These are phyloP conservation scores for Diaporthe longicolla DNA, from an alignment of 2,329 filamentous ascomycete genomes.

Conservation along the genomic window DNA sequence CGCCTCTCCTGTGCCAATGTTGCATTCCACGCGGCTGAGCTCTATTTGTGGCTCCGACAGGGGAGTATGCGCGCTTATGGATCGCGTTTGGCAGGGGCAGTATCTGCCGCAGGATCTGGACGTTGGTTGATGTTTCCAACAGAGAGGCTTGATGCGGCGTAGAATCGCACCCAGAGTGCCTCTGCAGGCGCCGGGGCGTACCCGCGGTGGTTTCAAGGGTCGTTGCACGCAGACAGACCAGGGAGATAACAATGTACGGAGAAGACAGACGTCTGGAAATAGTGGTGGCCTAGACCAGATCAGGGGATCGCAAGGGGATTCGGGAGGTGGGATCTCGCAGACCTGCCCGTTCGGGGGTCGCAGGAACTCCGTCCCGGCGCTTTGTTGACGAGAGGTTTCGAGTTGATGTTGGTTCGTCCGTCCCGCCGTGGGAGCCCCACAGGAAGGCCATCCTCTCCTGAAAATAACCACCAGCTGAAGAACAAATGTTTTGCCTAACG, in stretches of 20 bases:
- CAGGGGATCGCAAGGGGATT: neutral
- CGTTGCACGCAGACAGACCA: neutral
- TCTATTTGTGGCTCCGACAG: constrained; percentile 3
- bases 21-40: neutral
- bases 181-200: neutral
- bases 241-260: neutral
- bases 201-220: neutral
- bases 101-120: constrained; percentile 10
- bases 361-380: constrained; percentile 19
- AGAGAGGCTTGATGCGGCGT: constrained; percentile 16
- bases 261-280: neutral
- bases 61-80: neutral
- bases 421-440: neutral
- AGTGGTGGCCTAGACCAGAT: constrained; percentile 11
- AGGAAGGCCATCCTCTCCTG: constrained; percentile 8
- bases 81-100: neutral
- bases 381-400: constrained; percentile 20
- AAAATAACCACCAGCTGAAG: constrained; percentile 6
- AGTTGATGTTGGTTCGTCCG: constrained; percentile 23
- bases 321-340: neutral
- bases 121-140: constrained; percentile 13
- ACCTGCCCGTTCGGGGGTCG: constrained; percentile 3
- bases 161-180: neutral
- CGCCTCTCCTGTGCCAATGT: constrained; percentile 7
- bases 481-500: neutral